Base-by-base conservation (phyloP, 164 flowering plant genomes). In the Warburgia ugandensis region DNA sequence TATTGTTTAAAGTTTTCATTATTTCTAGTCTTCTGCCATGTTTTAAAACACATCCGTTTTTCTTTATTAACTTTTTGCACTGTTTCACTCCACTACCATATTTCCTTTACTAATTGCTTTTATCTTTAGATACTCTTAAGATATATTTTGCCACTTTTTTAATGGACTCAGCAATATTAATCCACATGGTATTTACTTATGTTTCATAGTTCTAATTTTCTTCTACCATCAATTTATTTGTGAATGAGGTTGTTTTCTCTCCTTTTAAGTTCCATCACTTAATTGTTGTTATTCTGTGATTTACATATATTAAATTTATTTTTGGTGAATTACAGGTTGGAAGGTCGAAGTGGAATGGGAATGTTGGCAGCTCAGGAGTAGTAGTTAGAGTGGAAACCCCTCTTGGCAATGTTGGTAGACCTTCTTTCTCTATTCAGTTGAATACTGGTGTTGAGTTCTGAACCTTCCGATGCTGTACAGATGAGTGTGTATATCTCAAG, bases 291-390 rank as follows among this genome's bases (percentile, higher is more conserved):
- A n/a, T 39, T 22, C 16, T 10, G 21, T 10, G 16, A 16, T 39
- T 0, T 12, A 13, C 14, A n/a, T 13, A 39, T 13, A 6, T 13
- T 13, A 16, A 39, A 39, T 16, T 39, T 16, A 29, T 23, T 42
- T 41, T 23, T 22, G 30, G 16, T 28, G 25, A 23, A 39, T 37
- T 69, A 52, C 77, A 91, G 98, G 29, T 91, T 65, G 98, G 98
- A 48, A 73, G 92, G 63, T 91, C 98, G 0, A 91, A 91, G 68
- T 87, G 94, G 90, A 91, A 81, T 63, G 98, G 96, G 22, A 85
- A 87, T 62, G 75, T 81, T n/a, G 98, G 98, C 37, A 80, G 59
- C 64, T 64, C 90, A 1, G 98, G 98, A 6, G 29, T 87, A 25
- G 95, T 85, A 29, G 26, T 81, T 17, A 78, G 73, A 67, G 79